Evolutionary conservation across 805 yeast species (phyloP), one percentile per base, ranked within the genome.

Genomic region (Candida arabinofermentans): DNA sequence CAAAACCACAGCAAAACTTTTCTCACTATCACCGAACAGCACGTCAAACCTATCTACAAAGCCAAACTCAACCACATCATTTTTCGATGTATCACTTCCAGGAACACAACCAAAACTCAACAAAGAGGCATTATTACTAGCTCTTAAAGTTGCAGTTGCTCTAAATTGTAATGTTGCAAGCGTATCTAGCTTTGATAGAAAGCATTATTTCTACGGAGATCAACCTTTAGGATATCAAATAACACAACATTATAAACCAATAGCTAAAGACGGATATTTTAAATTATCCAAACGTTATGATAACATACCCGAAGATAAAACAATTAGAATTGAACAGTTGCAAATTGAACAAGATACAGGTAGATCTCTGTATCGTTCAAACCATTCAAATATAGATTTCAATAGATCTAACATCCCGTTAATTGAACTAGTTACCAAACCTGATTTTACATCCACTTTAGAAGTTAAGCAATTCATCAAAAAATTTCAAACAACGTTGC

Each of bases 311-410:
- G 61, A 63, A 2, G 65, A 61, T 24, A 73, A 79, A 38, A 55
- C 46, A 5, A 83, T 89, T 8, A 62, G 75, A 2, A 79, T 93
- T 21, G 79, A 75, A 41, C 97, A 91, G 62, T 64, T 93, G 30
- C 99, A 93, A 59, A 65, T 93, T 18, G 99, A 93, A 58, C 99
- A 93, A 62, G 99, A 91, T 57, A 91, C 97, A 0, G 98, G 95
- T 2, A 82, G 87, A 54, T 76, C 91, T 1, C 67, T 73, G 14
- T 83, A 87, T 59, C 66, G 67, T 39, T 62, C 66, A 23, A 64
- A 66, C 8, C 51, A 59, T 39, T 53, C 69, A 2, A 64, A 75
- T 36, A 74, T 91, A 16, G 98, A 93, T 62, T 72, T 82, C 43
- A 93, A 93, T 59, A 72, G 99, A 56, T 75, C 91, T 8, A 86